Percentiles rank a stretch among this genome's conserved stretches.
These are phyloP conservation scores for Yamadazyma laniorum DNA, from an alignment of 805 yeast genomes.

Conservation along the genomic window DNA sequence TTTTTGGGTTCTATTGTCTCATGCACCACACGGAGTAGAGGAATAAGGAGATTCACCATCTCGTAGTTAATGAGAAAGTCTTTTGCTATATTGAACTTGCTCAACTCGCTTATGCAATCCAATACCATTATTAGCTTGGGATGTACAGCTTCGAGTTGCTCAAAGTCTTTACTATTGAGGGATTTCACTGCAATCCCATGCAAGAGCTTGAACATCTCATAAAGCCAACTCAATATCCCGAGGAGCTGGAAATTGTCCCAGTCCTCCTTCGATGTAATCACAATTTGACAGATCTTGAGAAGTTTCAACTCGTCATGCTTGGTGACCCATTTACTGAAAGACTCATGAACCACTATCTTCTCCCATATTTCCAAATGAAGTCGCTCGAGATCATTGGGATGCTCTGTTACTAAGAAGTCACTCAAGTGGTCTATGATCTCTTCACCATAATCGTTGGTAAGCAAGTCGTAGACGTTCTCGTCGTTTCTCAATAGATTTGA, in stretches of 20 bases:
- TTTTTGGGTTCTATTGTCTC: conserved; percentile 32
- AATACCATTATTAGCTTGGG: conserved; percentile 5
- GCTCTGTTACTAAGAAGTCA: conserved; percentile 5
- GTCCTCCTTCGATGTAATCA: conserved; percentile 36
- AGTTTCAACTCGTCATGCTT: conserved; percentile 28
- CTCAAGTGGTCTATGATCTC: conserved; percentile 8
- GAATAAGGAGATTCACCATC: conserved; percentile 32
- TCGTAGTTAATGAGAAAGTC: conserved; percentile 42
- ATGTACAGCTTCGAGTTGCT: conserved; percentile 13
- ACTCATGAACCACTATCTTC: conserved; percentile 10
- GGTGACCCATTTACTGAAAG: conserved; percentile 16
- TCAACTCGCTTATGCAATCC: conserved; percentile 43
- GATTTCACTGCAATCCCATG: conserved; percentile 11
- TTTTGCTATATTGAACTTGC: conserved; percentile 40
- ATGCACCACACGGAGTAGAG: conserved; percentile 41
- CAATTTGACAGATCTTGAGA: conserved; percentile 33
- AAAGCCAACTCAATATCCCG: conserved; percentile 42
- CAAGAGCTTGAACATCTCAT: conserved; percentile 21
- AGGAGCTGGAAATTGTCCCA: conserved; percentile 41
- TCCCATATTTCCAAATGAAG: conserved; percentile 5
- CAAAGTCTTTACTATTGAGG: conserved; percentile 10
- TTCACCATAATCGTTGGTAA: conserved; percentile 10
- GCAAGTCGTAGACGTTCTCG: conserved; percentile 14
- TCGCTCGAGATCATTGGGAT: conserved; percentile 2
- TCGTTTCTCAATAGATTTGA: conserved; percentile 9